phyloP scores from a whole-genome alignment of 176 grass and related monocot genomes.

The Panicum miliaceum region DNA sequence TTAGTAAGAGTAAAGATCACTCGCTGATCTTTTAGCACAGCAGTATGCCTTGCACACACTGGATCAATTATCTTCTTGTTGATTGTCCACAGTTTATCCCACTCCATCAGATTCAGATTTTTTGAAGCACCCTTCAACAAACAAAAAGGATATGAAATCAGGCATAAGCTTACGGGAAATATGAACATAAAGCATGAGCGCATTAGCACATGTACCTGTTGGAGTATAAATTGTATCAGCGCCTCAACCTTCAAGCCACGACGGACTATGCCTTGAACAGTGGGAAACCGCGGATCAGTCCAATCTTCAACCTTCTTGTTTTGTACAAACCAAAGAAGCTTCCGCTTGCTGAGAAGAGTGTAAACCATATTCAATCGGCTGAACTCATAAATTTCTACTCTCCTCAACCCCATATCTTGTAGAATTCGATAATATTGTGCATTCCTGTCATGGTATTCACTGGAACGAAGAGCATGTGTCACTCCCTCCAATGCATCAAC shows the following conservation, averaged over 20 bases:
- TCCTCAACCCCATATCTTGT: slow-evolving; percentile 69
- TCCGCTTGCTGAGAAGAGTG: slow-evolving; percentile 84
- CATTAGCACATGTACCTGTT: slow-evolving; percentile 56
- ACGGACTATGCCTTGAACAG: slow-evolving; percentile 87
- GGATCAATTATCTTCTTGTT: slow-evolving; percentile 96
- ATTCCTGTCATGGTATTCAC: slow-evolving; percentile 92
- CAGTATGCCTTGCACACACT: slow-evolving; percentile 80
- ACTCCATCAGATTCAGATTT: slow-evolving; percentile 96
- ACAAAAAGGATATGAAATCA: neutral
- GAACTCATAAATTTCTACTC: slow-evolving; percentile 86
- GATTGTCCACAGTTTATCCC: slow-evolving; percentile 98
- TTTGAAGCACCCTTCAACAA: slow-evolving; percentile 82
- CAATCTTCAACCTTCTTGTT: slow-evolving; percentile 86
- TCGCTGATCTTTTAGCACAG: slow-evolving; percentile 60
- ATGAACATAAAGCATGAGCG: neutral
- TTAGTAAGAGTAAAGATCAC: slow-evolving; percentile 67
- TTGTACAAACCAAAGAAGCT: slow-evolving; percentile 93
- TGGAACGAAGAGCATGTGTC: slow-evolving; percentile 79
- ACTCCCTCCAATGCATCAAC: slow-evolving; percentile 75
- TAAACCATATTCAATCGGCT: slow-evolving; percentile 90
- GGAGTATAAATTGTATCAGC: slow-evolving; percentile 91
- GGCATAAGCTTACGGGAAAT: neutral
- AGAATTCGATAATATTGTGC: slow-evolving; percentile 79
- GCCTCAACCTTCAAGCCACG: slow-evolving; percentile 86
- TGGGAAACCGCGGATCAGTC: slow-evolving; percentile 84